Percentiles rank a stretch among this genome's conserved stretches.
Evolutionary conservation across 192 early-diverging fungal species (phyloP).

Genomic region (Dissophora globulifera): DNA sequence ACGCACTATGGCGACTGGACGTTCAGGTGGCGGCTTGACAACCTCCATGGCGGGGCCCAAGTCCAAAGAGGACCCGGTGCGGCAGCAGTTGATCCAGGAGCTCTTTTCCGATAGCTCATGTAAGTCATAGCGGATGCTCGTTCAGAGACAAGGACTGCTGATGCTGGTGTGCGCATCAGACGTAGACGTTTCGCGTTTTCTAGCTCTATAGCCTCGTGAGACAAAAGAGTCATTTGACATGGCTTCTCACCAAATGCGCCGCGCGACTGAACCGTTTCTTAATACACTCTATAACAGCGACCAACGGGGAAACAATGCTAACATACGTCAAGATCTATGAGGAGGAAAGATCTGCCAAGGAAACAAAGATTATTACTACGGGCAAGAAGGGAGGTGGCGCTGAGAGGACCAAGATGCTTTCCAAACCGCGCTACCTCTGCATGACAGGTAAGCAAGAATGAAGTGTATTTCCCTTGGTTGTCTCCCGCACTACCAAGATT

Average conservation of each 20-base stretch:
- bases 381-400: constrained; percentile 28
- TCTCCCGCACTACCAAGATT: too few relatives aligned
- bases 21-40: constrained; percentile 9
- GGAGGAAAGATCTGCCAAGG: constrained; percentile 53
- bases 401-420: constrained; percentile 53
- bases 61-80: constrained; percentile 43
- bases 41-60: constrained; percentile 23
- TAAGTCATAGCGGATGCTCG: too few relatives aligned
- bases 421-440: constrained; percentile 64
- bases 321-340: constrained; percentile 66
- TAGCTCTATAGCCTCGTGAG: too few relatives aligned
- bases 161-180: too few relatives aligned
- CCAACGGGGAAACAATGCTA: constrained; percentile 39
- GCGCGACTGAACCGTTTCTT: too few relatives aligned
- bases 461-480: not conserved
- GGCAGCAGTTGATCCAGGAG: constrained; percentile 41
- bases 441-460: constrained; percentile 55
- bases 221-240: too few relatives aligned
- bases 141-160: too few relatives aligned
- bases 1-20: not conserved
- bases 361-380: constrained; percentile 16
- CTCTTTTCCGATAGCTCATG: constrained; percentile 45
- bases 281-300: too few relatives aligned
- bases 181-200: too few relatives aligned
- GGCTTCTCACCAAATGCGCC: too few relatives aligned